phyloP scores from a whole-genome alignment of 495 filamentous ascomycete species.

The Aspergillus nanangensis region DNA sequence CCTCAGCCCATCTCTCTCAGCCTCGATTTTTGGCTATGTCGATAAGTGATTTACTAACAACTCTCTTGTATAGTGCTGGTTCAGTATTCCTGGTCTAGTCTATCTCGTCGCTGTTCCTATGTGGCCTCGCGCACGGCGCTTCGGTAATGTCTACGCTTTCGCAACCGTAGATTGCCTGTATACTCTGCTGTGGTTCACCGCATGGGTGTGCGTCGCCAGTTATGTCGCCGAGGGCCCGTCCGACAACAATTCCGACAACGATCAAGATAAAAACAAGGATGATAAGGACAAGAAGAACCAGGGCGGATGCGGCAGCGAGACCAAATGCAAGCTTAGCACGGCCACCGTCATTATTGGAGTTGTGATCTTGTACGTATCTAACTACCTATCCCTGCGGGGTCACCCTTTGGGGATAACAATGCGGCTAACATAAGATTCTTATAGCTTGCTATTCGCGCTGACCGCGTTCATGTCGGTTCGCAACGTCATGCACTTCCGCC shows the following conservation, averaged over 20 bases:
- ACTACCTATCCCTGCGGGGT: neutral
- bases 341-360: slow-evolving; percentile 74
- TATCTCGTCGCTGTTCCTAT: slow-evolving; percentile 81
- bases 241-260: slow-evolving; percentile 27
- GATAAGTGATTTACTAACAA: slow-evolving; percentile 10
- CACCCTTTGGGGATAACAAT: too few species aligned
- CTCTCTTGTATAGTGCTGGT: slow-evolving; percentile 71
- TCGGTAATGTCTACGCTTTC: slow-evolving; percentile 81
- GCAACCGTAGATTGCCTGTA: slow-evolving; percentile 69
- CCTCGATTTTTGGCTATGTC: too few species aligned
- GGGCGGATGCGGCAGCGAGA: slow-evolving; percentile 47
- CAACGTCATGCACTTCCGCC: slow-evolving; percentile 72
- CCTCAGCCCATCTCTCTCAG: too few species aligned
- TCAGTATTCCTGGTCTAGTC: slow-evolving; percentile 75
- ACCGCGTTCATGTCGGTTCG: slow-evolving; percentile 75
- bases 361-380: slow-evolving; percentile 66
- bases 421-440: neutral
- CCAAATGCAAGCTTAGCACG: slow-evolving; percentile 69
- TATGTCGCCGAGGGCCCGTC: slow-evolving; percentile 54
- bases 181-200: slow-evolving; percentile 77
- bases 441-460: slow-evolving; percentile 67
- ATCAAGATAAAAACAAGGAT: slow-evolving; percentile 18
- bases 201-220: slow-evolving; percentile 69
- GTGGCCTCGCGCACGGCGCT: slow-evolving; percentile 73
- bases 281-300: slow-evolving; percentile 24